Percentiles rank a stretch among this genome's conserved stretches.
Conservation (phyloP, 2,329 filamentous ascomycete genomes). For the Xylaria sp. region DNA sequence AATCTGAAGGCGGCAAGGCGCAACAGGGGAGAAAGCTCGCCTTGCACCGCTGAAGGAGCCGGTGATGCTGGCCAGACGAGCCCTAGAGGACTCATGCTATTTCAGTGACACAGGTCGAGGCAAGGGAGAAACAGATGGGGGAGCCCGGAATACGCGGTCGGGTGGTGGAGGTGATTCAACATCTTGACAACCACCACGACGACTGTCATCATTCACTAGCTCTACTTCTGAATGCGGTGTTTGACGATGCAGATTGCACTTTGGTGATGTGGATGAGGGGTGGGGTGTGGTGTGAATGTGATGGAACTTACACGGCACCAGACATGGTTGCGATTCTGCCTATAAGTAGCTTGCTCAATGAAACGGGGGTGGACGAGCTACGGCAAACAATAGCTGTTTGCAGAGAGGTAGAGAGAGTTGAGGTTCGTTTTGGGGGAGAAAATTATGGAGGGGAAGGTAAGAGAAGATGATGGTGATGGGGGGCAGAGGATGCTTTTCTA, state of each 20-base stretch:
- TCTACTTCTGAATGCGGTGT: constrained; percentile 5
- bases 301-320: constrained; percentile 72
- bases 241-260: constrained; percentile 22
- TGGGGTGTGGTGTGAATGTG: constrained; percentile 45
- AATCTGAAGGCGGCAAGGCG: constrained; percentile 37
- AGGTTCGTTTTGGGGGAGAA: constrained; percentile 19
- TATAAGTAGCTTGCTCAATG: constrained; percentile 31
- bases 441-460: constrained; percentile 37
- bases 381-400: constrained; percentile 20
- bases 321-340: constrained; percentile 62
- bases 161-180: constrained; percentile 31
- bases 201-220: constrained; percentile 14
- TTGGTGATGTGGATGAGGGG: constrained; percentile 37
- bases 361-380: constrained; percentile 19
- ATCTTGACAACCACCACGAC: constrained; percentile 17
- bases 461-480: constrained; percentile 37
- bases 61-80: constrained; percentile 78
- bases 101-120: constrained; percentile 48
- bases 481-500: constrained; percentile 46
- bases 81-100: constrained; percentile 61
- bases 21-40: constrained; percentile 49
- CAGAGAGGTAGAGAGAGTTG: constrained; percentile 5
- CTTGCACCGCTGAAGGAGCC: constrained; percentile 68
- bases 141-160: constrained; percentile 38
- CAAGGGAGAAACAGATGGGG: constrained; percentile 40